A percentile compares a stretch with the other conserved stretches of the same genome.
Evolutionary conservation across 768 basidiomycete genomes (phyloP).

Genomic region (Tylopilus subfusipes): DNA sequence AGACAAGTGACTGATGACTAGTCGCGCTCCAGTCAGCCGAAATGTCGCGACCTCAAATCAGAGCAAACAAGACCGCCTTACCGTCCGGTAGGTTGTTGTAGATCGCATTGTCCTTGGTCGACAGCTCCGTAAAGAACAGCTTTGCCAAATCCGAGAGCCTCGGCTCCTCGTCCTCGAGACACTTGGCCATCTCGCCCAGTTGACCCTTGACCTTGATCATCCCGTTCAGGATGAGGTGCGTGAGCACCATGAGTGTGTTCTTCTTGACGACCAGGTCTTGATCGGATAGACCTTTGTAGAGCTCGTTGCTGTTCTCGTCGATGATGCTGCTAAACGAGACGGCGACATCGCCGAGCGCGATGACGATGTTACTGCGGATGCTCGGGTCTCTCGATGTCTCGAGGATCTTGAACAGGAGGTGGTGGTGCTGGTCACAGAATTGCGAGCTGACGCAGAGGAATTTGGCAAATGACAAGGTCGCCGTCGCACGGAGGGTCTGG

Average conservation of each 20-base stretch:
- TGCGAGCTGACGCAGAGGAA: constrained; percentile 93
- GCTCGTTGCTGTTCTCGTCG: constrained; percentile 93
- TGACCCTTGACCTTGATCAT: constrained; percentile 99
- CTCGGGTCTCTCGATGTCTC: constrained; percentile 87
- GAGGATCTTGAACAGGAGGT: constrained; percentile 88
- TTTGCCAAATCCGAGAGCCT: constrained; percentile 94
- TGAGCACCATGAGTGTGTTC: constrained; percentile 98
- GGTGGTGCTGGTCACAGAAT: constrained; percentile 89
- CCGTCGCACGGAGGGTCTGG: constrained; percentile 78
- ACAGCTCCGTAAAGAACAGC: constrained; percentile 93
- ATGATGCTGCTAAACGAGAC: constrained; percentile 97
- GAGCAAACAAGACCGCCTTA: constrained; percentile 30
- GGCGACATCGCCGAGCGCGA: constrained; percentile 95
- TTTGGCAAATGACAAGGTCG: constrained; percentile 88
- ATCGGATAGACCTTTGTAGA: constrained; percentile 93
- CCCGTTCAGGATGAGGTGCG: constrained; percentile 93
- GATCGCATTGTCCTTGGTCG: constrained; percentile 97
- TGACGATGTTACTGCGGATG: constrained; percentile 94
- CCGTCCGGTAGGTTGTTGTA: constrained; percentile 98
- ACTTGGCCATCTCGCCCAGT: constrained; percentile 99
- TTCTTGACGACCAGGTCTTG: constrained; percentile 89
- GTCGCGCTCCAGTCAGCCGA: constrained; percentile 3
- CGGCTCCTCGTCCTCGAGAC: constrained; percentile 85
- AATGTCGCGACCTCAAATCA: neutral
- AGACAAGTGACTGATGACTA: constrained; percentile 93